phyloP scores from a whole-genome alignment of 1,139 yeast genomes.

The Blastobotrys niveus region DNA sequence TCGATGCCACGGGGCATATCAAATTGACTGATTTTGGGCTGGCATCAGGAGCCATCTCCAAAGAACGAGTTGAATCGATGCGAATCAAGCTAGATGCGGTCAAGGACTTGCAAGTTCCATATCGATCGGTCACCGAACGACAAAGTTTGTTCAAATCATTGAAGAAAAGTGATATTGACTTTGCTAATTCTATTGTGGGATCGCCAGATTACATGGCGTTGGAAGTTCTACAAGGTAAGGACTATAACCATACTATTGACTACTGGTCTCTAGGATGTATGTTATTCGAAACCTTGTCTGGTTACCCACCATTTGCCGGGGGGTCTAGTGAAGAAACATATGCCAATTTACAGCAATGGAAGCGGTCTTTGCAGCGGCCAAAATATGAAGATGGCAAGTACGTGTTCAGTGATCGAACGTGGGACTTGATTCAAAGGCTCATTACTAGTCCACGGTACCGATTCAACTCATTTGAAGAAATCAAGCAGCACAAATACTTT shows the following conservation, averaged over 20 bases:
- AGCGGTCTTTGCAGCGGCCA: slow-evolving; percentile 80
- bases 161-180: slow-evolving; percentile 57
- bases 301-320: slow-evolving; percentile 97
- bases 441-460: slow-evolving; percentile 78
- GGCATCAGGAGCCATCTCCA: slow-evolving; percentile 94
- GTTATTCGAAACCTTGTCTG: slow-evolving; percentile 85
- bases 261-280: slow-evolving; percentile 98
- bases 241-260: slow-evolving; percentile 93
- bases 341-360: slow-evolving; percentile 90
- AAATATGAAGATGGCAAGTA: slow-evolving; percentile 85
- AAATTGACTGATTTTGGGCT: slow-evolving; percentile 96
- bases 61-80: slow-evolving; percentile 92
- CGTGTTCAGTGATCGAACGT: slow-evolving; percentile 93
- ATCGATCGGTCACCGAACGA: slow-evolving; percentile 76
- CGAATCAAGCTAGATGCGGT: slow-evolving; percentile 76
- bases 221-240: slow-evolving; percentile 90
- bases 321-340: slow-evolving; percentile 91
- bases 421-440: slow-evolving; percentile 73
- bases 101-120: slow-evolving; percentile 56
- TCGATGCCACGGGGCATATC: slow-evolving; percentile 92
- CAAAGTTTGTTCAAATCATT: slow-evolving; percentile 75
- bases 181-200: slow-evolving; percentile 94
- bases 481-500: slow-evolving; percentile 75
- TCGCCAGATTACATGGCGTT: slow-evolving; percentile 99
- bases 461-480: slow-evolving; percentile 70